phyloP scores from a whole-genome alignment of 176 grass and related monocot species.

The Elymus sibiricus region DNA sequence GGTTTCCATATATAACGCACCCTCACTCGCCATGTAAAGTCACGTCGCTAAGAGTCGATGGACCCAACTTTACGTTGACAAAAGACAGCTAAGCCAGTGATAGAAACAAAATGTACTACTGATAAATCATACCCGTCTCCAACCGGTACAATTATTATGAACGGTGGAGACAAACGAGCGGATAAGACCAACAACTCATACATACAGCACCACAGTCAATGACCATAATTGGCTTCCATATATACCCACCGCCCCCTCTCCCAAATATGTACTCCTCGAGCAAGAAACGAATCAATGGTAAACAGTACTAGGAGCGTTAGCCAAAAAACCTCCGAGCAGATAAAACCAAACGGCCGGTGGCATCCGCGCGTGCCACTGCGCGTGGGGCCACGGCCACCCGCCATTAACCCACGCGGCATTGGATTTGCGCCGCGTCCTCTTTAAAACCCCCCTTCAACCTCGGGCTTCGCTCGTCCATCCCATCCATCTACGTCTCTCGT shows the following conservation, averaged over 20 bases:
- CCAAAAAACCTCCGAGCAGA: constrained; percentile 16
- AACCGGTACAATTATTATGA: background rate
- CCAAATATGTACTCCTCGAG: background rate
- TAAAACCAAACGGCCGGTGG: background rate
- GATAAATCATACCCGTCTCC: background rate
- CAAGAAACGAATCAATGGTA: constrained; percentile 4
- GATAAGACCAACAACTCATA: background rate
- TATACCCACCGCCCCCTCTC: background rate
- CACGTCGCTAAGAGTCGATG: background rate
- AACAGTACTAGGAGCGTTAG: no score
- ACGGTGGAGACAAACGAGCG: background rate
- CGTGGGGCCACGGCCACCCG: constrained; percentile 17
- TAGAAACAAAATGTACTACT: background rate
- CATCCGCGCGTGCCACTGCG: background rate
- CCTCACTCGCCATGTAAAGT: background rate
- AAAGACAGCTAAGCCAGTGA: background rate
- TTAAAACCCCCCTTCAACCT: constrained; percentile 10
- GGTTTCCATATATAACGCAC: no score
- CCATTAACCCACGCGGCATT: constrained; percentile 8
- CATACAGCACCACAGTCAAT: background rate
- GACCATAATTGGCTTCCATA: background rate
- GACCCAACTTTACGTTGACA: accelerated
- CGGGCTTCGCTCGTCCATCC: background rate
- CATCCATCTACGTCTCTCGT: background rate
- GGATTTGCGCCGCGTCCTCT: background rate